Conservation (phyloP, 345 rosid species). For the Psidium guajava region DNA sequence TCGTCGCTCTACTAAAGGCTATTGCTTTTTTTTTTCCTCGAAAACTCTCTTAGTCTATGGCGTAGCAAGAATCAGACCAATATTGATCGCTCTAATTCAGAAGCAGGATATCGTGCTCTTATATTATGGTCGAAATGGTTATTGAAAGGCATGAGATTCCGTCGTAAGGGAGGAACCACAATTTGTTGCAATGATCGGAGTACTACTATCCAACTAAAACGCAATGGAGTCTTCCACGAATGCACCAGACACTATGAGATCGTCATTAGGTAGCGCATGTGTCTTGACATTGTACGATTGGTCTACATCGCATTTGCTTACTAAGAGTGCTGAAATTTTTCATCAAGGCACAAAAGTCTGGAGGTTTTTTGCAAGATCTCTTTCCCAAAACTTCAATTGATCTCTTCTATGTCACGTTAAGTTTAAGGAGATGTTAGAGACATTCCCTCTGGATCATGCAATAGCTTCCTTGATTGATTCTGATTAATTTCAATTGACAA, state of each 20-base stretch:
- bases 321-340: not conserved
- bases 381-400: not conserved
- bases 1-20: not conserved
- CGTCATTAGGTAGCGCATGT: fast-evolving
- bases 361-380: not conserved
- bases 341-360: not conserved
- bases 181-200: fast-evolving
- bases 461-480: not conserved
- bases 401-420: not conserved
- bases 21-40: not conserved
- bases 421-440: not conserved
- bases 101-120: not conserved
- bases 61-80: not conserved
- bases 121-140: fast-evolving
- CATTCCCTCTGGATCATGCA: not conserved
- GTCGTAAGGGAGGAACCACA: not conserved
- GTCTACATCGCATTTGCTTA: not conserved
- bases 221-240: not conserved
- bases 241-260: not conserved
- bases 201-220: not conserved
- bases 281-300: not conserved
- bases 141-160: not conserved
- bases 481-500: not conserved
- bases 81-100: not conserved
- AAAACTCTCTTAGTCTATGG: not conserved